These are phyloP conservation scores for Strobilomyces echinocephalus DNA, from an alignment of 768 basidiomycete species.

Conservation along the genomic window DNA sequence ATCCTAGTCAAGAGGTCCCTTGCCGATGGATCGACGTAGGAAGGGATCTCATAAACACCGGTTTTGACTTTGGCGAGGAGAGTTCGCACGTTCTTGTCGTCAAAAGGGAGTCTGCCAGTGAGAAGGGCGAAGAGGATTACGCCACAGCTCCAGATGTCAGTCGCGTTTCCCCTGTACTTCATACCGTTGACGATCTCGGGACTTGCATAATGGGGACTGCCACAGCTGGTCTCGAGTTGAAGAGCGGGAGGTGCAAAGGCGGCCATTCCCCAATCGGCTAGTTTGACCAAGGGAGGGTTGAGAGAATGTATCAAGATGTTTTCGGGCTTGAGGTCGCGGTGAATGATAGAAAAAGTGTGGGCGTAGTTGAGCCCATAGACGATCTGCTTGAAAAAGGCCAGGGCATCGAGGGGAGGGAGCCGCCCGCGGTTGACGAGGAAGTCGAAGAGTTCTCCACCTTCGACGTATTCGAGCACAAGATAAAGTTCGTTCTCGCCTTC, in stretches of 20 bases:
- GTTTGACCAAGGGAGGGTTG: conserved; percentile 81
- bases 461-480: conserved; percentile 90
- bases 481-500: conserved; percentile 89
- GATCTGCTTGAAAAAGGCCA: conserved; percentile 93
- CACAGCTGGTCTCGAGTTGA: conserved; percentile 91
- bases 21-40: conserved; percentile 75
- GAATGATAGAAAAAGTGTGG: conserved; percentile 95
- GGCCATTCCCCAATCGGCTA: conserved; percentile 99
- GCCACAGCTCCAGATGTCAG: conserved; percentile 96
- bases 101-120: conserved; percentile 88
- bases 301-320: conserved; percentile 89
- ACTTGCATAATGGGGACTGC: conserved; percentile 94
- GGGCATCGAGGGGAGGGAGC: conserved; percentile 74
- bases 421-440: conserved; percentile 87
- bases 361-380: conserved; percentile 94
- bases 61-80: conserved; percentile 83
- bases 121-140: conserved; percentile 89
- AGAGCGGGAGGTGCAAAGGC: conserved; percentile 84
- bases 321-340: conserved; percentile 97
- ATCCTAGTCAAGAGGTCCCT: conserved; percentile 80
- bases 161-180: conserved; percentile 83
- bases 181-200: conserved; percentile 93
- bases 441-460: conserved; percentile 96
- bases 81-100: conserved; percentile 77
- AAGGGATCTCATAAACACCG: conserved; percentile 81